Percentiles rank a stretch among this genome's conserved stretches.
phyloP scores from a whole-genome alignment of 441 rosid genomes.

The Eutrema salsugineum region DNA sequence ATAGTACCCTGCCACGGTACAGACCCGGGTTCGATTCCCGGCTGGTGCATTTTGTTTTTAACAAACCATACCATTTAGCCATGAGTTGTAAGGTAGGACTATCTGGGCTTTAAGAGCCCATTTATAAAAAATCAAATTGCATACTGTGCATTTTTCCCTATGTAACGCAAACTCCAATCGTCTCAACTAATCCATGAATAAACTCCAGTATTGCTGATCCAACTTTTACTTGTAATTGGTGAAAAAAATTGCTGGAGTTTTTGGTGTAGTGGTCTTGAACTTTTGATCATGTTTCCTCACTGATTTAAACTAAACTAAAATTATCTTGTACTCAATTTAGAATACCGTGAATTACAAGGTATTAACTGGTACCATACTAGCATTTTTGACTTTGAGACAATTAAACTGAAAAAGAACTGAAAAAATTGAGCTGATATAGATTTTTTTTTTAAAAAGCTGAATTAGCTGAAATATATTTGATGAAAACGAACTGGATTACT shows the following conservation, averaged over 20 bases:
- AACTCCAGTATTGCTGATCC: neutral
- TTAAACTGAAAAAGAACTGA: neutral
- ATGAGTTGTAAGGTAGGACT: neutral
- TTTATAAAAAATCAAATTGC: neutral
- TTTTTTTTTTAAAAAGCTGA: too few relatives aligned
- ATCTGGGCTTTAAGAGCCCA: neutral
- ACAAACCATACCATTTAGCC: neutral
- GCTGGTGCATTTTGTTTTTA: constrained; percentile 22
- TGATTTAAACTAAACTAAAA: neutral
- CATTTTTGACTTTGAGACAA: neutral
- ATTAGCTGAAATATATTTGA: too few relatives aligned
- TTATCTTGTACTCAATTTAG: neutral
- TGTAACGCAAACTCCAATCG: neutral
- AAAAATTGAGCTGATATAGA: neutral
- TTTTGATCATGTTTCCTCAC: neutral
- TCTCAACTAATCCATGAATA: neutral
- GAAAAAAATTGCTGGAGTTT: neutral
- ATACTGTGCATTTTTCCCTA: neutral
- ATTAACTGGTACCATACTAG: neutral
- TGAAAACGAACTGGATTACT: too few relatives aligned
- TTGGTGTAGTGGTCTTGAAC: neutral
- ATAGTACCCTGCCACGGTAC: constrained; percentile 99
- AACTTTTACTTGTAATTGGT: neutral
- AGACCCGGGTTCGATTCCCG: constrained; percentile 98
- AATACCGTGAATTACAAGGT: neutral